Evolutionary conservation across 371 early-diverging fungal species (phyloP).

Genomic region (Rhizopus stolonifer): DNA sequence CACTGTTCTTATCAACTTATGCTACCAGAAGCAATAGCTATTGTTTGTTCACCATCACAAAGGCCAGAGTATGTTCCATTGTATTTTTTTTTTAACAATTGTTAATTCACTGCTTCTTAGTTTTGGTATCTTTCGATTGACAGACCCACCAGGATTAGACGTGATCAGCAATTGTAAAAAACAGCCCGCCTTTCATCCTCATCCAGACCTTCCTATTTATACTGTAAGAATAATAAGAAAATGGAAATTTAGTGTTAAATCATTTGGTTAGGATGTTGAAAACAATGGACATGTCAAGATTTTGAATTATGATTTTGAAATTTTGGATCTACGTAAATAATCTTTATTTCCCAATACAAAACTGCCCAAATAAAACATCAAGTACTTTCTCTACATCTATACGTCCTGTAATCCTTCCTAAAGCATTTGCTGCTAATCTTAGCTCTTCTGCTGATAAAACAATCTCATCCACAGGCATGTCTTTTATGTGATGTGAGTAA

Average conservation of each 20-base stretch:
- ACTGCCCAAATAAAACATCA: slow-evolving; percentile 75
- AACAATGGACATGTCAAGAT: slow-evolving; percentile 49
- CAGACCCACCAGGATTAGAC: slow-evolving; percentile 87
- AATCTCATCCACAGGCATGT: slow-evolving; percentile 42
- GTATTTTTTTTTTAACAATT: background rate
- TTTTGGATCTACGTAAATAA: slow-evolving; percentile 55
- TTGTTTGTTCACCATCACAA: slow-evolving; percentile 83
- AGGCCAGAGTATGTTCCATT: slow-evolving; percentile 54
- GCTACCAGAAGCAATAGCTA: slow-evolving; percentile 93
- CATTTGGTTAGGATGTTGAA: slow-evolving; percentile 43
- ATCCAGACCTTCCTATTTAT: slow-evolving; percentile 66
- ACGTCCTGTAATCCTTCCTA: slow-evolving; percentile 77
- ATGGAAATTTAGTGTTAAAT: background rate
- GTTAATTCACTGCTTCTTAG: slow-evolving; percentile 24
- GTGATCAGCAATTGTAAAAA: slow-evolving; percentile 73
- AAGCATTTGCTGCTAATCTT: slow-evolving; percentile 64
- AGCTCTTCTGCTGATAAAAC: slow-evolving; percentile 82
- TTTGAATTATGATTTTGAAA: slow-evolving; percentile 42
- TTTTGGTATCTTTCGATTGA: slow-evolving; percentile 84
- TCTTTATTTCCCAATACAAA: slow-evolving; percentile 82
- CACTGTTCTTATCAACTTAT: slow-evolving; percentile 91
- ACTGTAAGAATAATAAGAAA: slow-evolving; percentile 43
- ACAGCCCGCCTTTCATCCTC: slow-evolving; percentile 82
- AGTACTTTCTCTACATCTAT: slow-evolving; percentile 78
- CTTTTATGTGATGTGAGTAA: no score